A percentile compares a stretch with the other conserved stretches of the same genome.
Conservation (phyloP, 306 rosid species). For the Urtica urens region DNA sequence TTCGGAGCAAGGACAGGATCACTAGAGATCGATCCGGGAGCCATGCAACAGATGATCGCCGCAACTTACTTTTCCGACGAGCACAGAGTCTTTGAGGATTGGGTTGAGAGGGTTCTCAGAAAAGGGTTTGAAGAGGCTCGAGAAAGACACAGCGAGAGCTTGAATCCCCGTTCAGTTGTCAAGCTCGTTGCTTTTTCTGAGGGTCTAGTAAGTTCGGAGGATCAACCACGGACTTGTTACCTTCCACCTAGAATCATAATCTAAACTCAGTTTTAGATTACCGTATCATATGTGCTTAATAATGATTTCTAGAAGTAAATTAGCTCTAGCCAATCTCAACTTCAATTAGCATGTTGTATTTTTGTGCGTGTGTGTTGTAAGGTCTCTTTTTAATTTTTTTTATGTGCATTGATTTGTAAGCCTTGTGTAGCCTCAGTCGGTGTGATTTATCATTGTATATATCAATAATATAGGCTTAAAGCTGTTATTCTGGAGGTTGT, state of each 20-base stretch:
- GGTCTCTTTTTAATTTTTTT: slow-evolving; percentile 29
- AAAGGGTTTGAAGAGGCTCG: slow-evolving; percentile 47
- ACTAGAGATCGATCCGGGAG: slow-evolving; percentile 47
- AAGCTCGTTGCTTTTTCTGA: slow-evolving; percentile 44
- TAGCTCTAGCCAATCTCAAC: slow-evolving; percentile 47
- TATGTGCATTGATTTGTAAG: slow-evolving; percentile 42
- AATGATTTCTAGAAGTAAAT: slow-evolving; percentile 11
- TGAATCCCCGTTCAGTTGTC: slow-evolving; percentile 31
- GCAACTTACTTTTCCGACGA: slow-evolving; percentile 49
- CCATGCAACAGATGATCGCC: slow-evolving; percentile 59
- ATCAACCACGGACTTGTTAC: slow-evolving; percentile 29
- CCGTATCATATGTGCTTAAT: too few relatives aligned
- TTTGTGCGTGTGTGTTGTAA: too few relatives aligned
- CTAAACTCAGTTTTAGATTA: too few relatives aligned
- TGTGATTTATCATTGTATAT: slow-evolving; percentile 27
- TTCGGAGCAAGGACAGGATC: slow-evolving; percentile 29
- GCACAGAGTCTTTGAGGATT: slow-evolving; percentile 46
- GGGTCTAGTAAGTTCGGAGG: slow-evolving; percentile 24
- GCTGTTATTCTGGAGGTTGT: not conserved
- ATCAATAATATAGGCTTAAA: slow-evolving; percentile 15
- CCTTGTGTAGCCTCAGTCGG: slow-evolving; percentile 26
- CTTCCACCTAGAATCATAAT: slow-evolving; percentile 55
- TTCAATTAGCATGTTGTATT: too few relatives aligned
- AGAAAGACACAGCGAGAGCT: slow-evolving; percentile 31
- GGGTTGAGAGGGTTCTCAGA: slow-evolving; percentile 63